Percentiles rank a stretch among this genome's conserved stretches.
Conservation (phyloP, 768 basidiomycete genomes). For the Lyophyllum shimeji region DNA sequence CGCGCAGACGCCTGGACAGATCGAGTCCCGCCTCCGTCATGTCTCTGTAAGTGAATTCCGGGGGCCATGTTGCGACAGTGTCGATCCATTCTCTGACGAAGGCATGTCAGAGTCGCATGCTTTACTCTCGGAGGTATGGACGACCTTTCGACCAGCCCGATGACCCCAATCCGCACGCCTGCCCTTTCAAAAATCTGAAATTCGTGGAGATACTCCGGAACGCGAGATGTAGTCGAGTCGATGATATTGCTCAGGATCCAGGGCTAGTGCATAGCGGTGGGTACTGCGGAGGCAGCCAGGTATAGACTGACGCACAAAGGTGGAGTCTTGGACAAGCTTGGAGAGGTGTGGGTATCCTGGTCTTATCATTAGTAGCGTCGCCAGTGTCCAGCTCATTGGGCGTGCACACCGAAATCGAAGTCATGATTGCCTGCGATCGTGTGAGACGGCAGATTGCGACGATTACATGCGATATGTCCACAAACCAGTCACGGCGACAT, state of each 20-base stretch:
- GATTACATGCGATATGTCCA: conserved; percentile 5
- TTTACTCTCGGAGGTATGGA: neutral
- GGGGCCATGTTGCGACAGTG: conserved; percentile 85
- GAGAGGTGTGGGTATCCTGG: conserved; percentile 64
- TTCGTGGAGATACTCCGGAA: conserved; percentile 61
- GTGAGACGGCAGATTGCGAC: neutral
- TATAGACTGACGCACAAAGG: conserved; percentile 54
- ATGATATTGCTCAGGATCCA: conserved; percentile 91
- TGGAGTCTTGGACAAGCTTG: conserved; percentile 68
- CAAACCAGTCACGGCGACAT: conserved; percentile 79
- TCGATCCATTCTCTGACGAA: conserved; percentile 78
- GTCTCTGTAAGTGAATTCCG: conserved; percentile 70
- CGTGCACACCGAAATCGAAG: conserved; percentile 74
- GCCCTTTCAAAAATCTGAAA: conserved; percentile 68
- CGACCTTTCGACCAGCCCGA: conserved; percentile 87
- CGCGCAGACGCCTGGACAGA: conserved; percentile 72
- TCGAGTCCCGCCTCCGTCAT: conserved; percentile 74
- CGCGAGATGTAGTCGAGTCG: conserved; percentile 58
- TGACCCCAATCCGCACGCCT: conserved; percentile 73
- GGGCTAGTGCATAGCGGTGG: conserved; percentile 46
- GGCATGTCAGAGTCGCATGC: neutral
- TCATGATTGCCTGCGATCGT: conserved; percentile 77
- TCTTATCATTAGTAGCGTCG: neutral
- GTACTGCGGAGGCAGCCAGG: neutral
- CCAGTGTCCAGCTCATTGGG: neutral